Conservation (phyloP, 2,329 filamentous ascomycete genomes). For the Sclerotinia trifoliorum region DNA sequence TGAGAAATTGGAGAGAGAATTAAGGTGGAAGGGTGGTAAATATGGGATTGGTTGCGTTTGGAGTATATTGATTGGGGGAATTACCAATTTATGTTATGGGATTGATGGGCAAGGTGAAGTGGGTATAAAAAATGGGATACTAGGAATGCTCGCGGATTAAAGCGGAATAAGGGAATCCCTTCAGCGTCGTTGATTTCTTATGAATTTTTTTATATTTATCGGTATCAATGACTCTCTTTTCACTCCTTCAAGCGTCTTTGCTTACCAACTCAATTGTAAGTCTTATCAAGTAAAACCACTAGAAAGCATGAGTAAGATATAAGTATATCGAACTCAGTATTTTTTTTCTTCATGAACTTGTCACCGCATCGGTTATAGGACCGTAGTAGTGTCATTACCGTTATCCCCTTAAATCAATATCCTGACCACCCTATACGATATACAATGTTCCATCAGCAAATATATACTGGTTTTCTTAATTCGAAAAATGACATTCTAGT, state of each 20-base stretch:
- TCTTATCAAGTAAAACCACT: too few species aligned
- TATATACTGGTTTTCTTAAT: too few species aligned
- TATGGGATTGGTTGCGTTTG: neutral
- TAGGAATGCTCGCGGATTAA: neutral
- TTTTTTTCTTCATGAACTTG: neutral
- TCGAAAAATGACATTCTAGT: too few species aligned
- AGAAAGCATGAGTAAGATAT: neutral
- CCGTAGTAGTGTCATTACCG: neutral
- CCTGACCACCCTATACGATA: neutral
- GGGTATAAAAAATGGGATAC: neutral
- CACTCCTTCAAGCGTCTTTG: neutral
- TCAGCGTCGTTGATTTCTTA: neutral
- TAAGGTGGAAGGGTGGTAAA: neutral
- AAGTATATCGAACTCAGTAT: neutral
- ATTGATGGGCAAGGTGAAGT: neutral
- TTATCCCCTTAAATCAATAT: neutral
- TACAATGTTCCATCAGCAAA: neutral
- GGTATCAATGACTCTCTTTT: neutral
- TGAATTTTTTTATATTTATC: neutral
- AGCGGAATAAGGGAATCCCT: too few species aligned
- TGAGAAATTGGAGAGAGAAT: too few species aligned
- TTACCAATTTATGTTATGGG: neutral
- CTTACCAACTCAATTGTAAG: neutral
- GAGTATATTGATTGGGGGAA: neutral
- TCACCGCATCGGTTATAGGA: neutral